Base-by-base conservation (phyloP, 1,284 basidiomycete genomes). In the Inonotus hispidus region DNA sequence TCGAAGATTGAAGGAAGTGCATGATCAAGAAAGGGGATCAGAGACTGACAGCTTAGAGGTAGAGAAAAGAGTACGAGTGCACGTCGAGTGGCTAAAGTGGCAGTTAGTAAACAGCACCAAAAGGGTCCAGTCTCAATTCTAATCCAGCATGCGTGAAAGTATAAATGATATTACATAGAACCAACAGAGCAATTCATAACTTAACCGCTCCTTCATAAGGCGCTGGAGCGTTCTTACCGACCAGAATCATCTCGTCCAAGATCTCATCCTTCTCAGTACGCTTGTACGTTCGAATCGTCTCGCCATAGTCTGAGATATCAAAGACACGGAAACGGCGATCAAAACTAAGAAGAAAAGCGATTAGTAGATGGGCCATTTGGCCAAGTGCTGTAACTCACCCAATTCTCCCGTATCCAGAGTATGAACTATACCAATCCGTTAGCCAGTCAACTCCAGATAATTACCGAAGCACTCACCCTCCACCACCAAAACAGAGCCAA, bases 401-500 rank as follows among this genome's bases (percentile, higher is more conserved):
- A 61, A 88, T 68, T 69, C 83, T 85, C 14, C 92, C 85, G 68
- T 95, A 96, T 14, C 90, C 93, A 25, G 90, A 89, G 69, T 90
- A 97, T 8, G 88, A 92, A 4, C 88, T 89, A 62, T 23, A n/a
- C 45, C 39, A 41, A 43, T 23, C 10, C 11, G 27, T 60, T 54
- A 29, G 52, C 57, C 32, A 32, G 8, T 62, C 61, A 50, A 35
- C 25, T 55, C 16, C 38, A 13, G 5, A 49, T 19, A 50, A 46
- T 61, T 52, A 63, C 3, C 59, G 19, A 53, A 16, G 37, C 7
- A 75, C 83, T 69, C 68, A 87, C 76, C 90, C 87, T 68, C 95
- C 95, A 29, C 95, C 95, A 23, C 92, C 92, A 71, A 99, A 99
- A 75, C 95, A 98, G 67, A 91, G 79, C 95, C 96, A 98, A 2